Evolutionary conservation across 768 basidiomycete genomes (phyloP), one percentile per base, ranked within the genome.

Genomic region (Lentinula aciculospora): DNA sequence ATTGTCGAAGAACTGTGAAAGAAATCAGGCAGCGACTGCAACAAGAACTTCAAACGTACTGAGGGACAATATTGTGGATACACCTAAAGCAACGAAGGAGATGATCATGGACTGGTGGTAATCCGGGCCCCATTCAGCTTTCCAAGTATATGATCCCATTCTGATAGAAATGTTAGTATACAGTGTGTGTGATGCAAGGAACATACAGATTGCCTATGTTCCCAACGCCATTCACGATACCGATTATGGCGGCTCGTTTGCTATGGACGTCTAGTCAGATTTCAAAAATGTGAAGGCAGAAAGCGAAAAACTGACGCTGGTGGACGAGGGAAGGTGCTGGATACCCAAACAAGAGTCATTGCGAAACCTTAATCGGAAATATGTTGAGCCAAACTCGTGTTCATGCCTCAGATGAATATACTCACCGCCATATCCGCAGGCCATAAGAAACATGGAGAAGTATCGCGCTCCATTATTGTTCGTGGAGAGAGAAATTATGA

Each of bases 51-150:
- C 15, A 19, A 10, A 36, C 56, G 15, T 23, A 57, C 60, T 53
- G 3, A 75, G 42, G 15, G 71, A 68, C 6, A 77, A 65, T 1
- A 65, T 34, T 5, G 67, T 66, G 32, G 68, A 56, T 10, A 76
- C 57, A 7, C 62, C 63, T 5, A 79, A 61, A 12, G 69, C 61
- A 15, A 65, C 67, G 28, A 77, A 60, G 6, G 71, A 71, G 53
- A 87, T 82, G 39, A 73, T 71, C 82, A 86, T 83, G 0, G 83
- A 83, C 42, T 73, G 83, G 48, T 84, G 83, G 62, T 86, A 87
- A 59, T 75, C 62, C 0, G 85, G 85, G 7, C 82, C 74, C 84
- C 85, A 87, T n/a, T 66, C 64, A 3, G 79, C 64, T 62, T 81
- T 81, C 85, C 85, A 87, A 0, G 78, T 75, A 62, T 79, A 86